A percentile compares a stretch with the other conserved stretches of the same genome.
phyloP scores from a whole-genome alignment of 352 stramenopile species.

The Phytophthora citrophthora region DNA sequence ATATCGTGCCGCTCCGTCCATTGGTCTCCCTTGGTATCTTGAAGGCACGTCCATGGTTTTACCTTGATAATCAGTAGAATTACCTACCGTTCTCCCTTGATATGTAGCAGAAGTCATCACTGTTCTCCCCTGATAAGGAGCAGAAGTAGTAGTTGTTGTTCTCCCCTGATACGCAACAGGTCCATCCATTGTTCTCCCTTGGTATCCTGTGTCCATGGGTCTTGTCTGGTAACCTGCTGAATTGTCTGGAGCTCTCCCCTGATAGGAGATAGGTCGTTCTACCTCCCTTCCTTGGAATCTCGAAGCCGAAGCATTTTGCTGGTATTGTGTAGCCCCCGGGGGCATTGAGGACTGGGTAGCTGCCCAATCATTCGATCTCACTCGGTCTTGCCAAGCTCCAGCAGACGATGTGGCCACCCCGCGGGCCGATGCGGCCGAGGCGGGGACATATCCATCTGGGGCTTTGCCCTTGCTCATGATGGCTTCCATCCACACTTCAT shows the following conservation, averaged over 20 bases:
- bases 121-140: constrained; percentile 12
- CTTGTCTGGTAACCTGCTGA: constrained; percentile 1
- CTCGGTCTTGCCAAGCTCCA: constrained; percentile 15
- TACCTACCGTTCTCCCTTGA: constrained; percentile 10
- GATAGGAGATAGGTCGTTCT: constrained; percentile 15
- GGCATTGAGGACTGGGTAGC: neutral
- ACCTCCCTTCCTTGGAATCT: constrained; percentile 15
- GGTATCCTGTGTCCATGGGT: constrained; percentile 15
- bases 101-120: constrained; percentile 14
- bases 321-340: constrained; percentile 5
- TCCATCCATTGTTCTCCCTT: constrained; percentile 6
- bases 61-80: constrained; percentile 11
- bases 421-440: neutral
- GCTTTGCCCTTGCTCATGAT: constrained; percentile 73
- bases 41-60: constrained; percentile 2
- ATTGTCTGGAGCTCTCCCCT: constrained; percentile 8
- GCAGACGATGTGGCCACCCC: constrained; percentile 7
- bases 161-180: constrained; percentile 7
- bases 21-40: constrained; percentile 12
- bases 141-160: constrained; percentile 2
- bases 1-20: constrained; percentile 13
- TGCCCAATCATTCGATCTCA: constrained; percentile 1
- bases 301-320: constrained; percentile 10
- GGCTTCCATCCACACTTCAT: constrained; percentile 73
- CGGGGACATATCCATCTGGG: constrained; percentile 27